Conservation (phyloP, 768 basidiomycete species). For the Epithele typhae region DNA sequence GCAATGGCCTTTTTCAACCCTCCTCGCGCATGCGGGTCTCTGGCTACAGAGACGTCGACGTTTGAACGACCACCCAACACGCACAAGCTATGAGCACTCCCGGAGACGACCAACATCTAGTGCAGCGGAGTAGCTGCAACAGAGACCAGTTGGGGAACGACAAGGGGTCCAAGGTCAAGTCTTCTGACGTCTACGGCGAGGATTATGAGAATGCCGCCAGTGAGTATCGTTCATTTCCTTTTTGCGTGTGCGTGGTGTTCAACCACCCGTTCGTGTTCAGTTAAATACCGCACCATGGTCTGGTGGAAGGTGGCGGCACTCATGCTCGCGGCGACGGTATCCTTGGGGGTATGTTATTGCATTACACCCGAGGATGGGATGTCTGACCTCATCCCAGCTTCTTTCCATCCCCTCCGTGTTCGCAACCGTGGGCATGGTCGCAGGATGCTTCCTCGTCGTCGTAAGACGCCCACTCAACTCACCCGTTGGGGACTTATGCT, state of each 20-base stretch:
- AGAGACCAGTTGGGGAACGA: no score
- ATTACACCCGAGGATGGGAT: not conserved
- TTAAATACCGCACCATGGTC: slow-evolving; percentile 28
- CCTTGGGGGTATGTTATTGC: slow-evolving; percentile 22
- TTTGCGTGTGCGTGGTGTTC: not conserved
- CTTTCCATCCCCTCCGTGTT: slow-evolving; percentile 27
- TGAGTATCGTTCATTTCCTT: not conserved
- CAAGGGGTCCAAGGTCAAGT: not conserved
- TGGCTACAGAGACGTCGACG: no score
- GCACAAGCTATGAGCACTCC: no score
- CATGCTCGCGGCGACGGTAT: slow-evolving; percentile 30
- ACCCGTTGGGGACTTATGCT: not conserved
- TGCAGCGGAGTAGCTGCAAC: no score
- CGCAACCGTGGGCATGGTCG: slow-evolving; percentile 24
- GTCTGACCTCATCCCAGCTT: slow-evolving; percentile 14
- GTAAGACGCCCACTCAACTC: slow-evolving; percentile 6
- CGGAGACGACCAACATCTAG: no score
- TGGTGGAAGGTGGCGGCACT: slow-evolving; percentile 30
- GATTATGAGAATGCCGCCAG: not conserved
- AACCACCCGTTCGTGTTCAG: slow-evolving; percentile 3
- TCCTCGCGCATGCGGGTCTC: no score
- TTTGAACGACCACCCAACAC: no score
- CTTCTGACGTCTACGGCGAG: slow-evolving; percentile 1
- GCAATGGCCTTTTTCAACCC: no score
- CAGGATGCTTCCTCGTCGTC: slow-evolving; percentile 24